Conservation (phyloP, 2,329 filamentous ascomycete genomes). For the Aspergillus sp. region DNA sequence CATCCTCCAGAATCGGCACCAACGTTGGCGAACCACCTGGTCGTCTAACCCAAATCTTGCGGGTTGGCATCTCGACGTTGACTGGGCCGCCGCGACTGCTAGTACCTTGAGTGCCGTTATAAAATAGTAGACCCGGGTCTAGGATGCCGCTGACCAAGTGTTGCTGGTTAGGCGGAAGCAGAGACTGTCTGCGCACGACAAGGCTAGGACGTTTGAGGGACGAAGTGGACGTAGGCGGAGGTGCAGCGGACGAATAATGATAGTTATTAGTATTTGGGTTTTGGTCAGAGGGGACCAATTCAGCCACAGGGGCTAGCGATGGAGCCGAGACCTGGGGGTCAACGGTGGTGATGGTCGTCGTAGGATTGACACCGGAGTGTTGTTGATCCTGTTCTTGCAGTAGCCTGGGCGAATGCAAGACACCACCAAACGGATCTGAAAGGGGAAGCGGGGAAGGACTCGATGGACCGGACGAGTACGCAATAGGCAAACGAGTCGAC, state of each 20-base stretch:
- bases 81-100: conserved; percentile 11
- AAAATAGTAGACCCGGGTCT: conserved; percentile 19
- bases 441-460: conserved; percentile 12
- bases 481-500: conserved; percentile 15
- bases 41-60: conserved; percentile 94
- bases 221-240: conserved; percentile 8
- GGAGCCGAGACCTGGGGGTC: conserved; percentile 18
- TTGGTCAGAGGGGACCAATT: conserved; percentile 13
- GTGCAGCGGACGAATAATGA: neutral
- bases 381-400: conserved; percentile 6
- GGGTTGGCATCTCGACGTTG: conserved; percentile 30
- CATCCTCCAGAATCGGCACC: conserved; percentile 76
- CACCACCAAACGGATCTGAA: neutral
- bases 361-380: neutral
- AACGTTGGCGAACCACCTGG: conserved; percentile 78
- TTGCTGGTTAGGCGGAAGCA: conserved; percentile 34
- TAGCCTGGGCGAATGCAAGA: conserved; percentile 1
- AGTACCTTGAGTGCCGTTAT: conserved; percentile 15
- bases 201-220: conserved; percentile 27
- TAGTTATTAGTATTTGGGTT: conserved; percentile 7
- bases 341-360: conserved; percentile 8
- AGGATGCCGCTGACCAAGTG: conserved; percentile 31
- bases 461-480: conserved; percentile 13
- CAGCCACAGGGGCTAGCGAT: conserved; percentile 22
- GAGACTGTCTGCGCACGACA: conserved; percentile 32